phyloP scores from a whole-genome alignment of 345 rosid genomes.

The Draba incana region DNA sequence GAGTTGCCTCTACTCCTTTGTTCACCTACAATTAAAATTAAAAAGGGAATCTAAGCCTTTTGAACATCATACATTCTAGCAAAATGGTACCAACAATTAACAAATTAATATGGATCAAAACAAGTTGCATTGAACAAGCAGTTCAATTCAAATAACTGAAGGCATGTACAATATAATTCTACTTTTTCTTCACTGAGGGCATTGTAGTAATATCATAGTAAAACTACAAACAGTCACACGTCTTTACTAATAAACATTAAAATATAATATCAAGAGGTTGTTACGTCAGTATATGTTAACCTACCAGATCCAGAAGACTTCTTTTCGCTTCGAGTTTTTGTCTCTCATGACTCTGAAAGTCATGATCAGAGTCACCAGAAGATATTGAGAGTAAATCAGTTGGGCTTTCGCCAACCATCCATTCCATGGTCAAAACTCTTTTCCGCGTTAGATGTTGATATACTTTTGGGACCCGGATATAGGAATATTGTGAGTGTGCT shows the following conservation, averaged over 20 bases:
- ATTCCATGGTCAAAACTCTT: constrained; percentile 95
- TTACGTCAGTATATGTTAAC: constrained; percentile 28
- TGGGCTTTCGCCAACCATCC: constrained; percentile 93
- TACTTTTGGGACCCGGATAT: constrained; percentile 76
- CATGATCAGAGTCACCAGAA: constrained; percentile 45
- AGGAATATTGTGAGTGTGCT: constrained; percentile 65
- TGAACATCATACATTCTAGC: constrained; percentile 18
- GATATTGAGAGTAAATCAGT: constrained; percentile 62
- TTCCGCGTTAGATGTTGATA: constrained; percentile 62
- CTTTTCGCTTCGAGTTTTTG: constrained; percentile 66
- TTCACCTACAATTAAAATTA: constrained; percentile 56
- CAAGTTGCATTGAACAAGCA: constrained; percentile 13
- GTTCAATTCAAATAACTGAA: constrained; percentile 22
- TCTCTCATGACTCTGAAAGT: constrained; percentile 51
- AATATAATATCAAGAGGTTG: constrained; percentile 14
- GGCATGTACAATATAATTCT: constrained; percentile 18
- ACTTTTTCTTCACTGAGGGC: neutral
- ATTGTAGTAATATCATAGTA: constrained; percentile 16
- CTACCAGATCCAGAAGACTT: constrained; percentile 82
- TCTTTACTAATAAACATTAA: neutral
- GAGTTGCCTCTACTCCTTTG: constrained; percentile 90
- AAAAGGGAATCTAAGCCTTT: constrained; percentile 21
- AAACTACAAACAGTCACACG: constrained; percentile 4
- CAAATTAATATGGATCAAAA: constrained; percentile 12
- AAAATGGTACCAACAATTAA: constrained; percentile 5